Evolutionary conservation across 495 filamentous ascomycete species (phyloP).

Genomic region (Saxophila tyrrhenica): DNA sequence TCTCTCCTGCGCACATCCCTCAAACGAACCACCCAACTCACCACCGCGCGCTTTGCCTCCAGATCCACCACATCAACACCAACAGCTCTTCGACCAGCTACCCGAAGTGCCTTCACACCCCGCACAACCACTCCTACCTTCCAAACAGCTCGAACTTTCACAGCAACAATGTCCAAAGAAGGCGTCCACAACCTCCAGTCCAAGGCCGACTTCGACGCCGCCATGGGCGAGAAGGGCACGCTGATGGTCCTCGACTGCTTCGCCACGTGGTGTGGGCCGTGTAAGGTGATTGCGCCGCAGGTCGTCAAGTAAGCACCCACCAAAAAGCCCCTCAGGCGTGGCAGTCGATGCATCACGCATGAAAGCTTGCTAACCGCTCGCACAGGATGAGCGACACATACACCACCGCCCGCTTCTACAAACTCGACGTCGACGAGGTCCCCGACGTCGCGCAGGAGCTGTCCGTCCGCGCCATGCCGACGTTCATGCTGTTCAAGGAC

Average conservation of each 20-base stretch:
- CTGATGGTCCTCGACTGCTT: conserved; percentile 76
- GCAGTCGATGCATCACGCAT: too few relatives aligned
- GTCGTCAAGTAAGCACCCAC: conserved; percentile 46
- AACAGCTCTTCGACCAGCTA: conserved; percentile 6
- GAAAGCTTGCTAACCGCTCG: background rate
- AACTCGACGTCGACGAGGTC: conserved; percentile 85
- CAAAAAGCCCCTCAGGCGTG: too few relatives aligned
- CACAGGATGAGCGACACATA: conserved; percentile 44
- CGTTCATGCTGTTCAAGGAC: conserved; percentile 75
- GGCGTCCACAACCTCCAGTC: conserved; percentile 50
- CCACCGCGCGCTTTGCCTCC: conserved; percentile 14
- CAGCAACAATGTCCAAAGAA: conserved; percentile 41
- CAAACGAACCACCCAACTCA: conserved; percentile 25
- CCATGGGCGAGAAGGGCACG: conserved; percentile 34
- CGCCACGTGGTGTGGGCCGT: conserved; percentile 90
- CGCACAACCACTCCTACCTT: conserved; percentile 27
- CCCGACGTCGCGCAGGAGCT: conserved; percentile 66
- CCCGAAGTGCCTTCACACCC: conserved; percentile 10
- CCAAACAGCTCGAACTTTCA: conserved; percentile 30
- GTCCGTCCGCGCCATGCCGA: conserved; percentile 89
- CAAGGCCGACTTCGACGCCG: conserved; percentile 47
- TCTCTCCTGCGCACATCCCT: conserved; percentile 4
- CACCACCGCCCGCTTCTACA: conserved; percentile 60
- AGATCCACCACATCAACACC: conserved; percentile 7
- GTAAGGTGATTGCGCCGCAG: conserved; percentile 74